A percentile compares a stretch with the other conserved stretches of the same genome.
Conservation (phyloP, 129 eudicot genomes). For the Flaveria bidentis region DNA sequence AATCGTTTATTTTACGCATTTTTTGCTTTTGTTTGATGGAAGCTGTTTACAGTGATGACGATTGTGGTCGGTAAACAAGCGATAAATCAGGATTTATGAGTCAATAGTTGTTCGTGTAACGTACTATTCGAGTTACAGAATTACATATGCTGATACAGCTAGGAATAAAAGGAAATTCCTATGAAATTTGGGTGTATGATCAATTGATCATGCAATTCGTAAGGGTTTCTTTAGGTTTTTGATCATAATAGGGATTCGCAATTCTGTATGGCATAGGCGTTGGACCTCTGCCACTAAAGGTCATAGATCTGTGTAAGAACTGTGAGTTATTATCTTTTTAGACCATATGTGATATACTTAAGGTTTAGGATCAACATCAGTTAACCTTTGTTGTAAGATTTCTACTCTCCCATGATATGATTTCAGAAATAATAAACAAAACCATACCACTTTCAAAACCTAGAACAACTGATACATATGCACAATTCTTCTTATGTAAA, state of each 20-base stretch:
- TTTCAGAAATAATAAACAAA: background rate
- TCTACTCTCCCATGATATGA: background rate
- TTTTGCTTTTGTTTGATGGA: constrained; percentile 3
- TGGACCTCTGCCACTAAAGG: background rate
- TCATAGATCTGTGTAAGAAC: constrained; percentile 1
- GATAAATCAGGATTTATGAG: background rate
- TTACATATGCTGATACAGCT: background rate
- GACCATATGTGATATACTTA: background rate
- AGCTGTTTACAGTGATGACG: background rate
- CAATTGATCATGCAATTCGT: background rate
- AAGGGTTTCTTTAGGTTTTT: background rate
- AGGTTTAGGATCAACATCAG: background rate
- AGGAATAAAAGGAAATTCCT: background rate
- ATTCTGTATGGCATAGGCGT: background rate
- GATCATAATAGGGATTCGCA: background rate
- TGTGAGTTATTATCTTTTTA: background rate
- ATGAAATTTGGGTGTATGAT: background rate
- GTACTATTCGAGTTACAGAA: background rate
- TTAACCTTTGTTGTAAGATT: background rate
- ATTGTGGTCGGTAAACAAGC: constrained; percentile 4
- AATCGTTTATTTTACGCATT: background rate
- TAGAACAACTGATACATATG: background rate
- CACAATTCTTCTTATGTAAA: constrained; percentile 5
- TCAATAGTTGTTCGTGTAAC: background rate
- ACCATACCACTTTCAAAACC: background rate